phyloP scores from a whole-genome alignment of 768 basidiomycete genomes.

The Candolleomyces eurysporus region DNA sequence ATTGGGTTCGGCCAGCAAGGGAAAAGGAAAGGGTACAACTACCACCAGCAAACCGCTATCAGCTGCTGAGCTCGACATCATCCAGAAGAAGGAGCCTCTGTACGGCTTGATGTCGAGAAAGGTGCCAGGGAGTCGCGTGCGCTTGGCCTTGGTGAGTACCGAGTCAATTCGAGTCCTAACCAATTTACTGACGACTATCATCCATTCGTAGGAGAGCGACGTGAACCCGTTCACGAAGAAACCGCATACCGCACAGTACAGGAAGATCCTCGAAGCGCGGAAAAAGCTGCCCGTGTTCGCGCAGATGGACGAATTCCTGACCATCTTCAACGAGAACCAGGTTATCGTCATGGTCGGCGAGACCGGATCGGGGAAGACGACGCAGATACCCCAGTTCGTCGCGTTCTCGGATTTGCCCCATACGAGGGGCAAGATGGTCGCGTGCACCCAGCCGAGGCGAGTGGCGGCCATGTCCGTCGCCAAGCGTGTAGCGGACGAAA shows the following conservation, averaged over 20 bases:
- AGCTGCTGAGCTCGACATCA: conserved; percentile 9
- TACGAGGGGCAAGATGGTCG: conserved; percentile 84
- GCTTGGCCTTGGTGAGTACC: conserved; percentile 62
- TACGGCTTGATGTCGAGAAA: conserved; percentile 72
- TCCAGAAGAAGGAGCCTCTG: conserved; percentile 52
- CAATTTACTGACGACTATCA: neutral
- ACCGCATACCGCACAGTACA: conserved; percentile 77
- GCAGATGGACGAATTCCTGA: conserved; percentile 91
- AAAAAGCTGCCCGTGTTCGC: conserved; percentile 89
- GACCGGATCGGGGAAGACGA: conserved; percentile 95
- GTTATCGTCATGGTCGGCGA: conserved; percentile 91
- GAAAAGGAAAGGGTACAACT: neutral
- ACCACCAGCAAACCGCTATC: conserved; percentile 6
- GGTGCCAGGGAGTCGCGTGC: conserved; percentile 64
- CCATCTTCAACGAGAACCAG: conserved; percentile 79
- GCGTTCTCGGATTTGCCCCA: conserved; percentile 93
- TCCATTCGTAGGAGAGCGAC: conserved; percentile 68
- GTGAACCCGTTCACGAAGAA: conserved; percentile 86
- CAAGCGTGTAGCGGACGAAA: conserved; percentile 97
- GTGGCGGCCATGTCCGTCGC: conserved; percentile 98
- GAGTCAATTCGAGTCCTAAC: no score
- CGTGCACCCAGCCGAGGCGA: conserved; percentile 94
- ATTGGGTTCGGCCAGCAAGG: no score
- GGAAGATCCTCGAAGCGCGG: conserved; percentile 79
- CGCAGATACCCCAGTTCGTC: conserved; percentile 97